Evolutionary conservation across 768 basidiomycete species (phyloP).

Genomic region (Lactarius indigo): DNA sequence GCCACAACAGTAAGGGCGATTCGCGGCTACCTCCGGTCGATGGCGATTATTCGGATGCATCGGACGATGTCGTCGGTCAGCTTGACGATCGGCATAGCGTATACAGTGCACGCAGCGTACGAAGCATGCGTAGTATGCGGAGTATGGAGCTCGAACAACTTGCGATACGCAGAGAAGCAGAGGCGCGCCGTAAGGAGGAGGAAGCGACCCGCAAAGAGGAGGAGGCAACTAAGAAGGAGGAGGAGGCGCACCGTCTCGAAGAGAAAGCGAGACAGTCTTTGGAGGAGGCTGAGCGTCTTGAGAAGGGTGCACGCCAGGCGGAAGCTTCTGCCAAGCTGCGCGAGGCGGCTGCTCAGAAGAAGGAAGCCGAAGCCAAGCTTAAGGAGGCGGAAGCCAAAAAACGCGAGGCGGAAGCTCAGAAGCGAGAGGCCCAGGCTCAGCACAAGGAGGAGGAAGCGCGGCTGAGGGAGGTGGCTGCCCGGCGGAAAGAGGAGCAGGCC

Average conservation of each 20-base stretch:
- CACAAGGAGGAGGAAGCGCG: slow-evolving; percentile 33
- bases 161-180: slow-evolving; percentile 22
- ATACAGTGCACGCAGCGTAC: slow-evolving; percentile 15
- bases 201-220: slow-evolving; percentile 34
- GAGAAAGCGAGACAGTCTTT: slow-evolving; percentile 26
- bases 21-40: slow-evolving; percentile 9
- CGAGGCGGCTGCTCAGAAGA: slow-evolving; percentile 22
- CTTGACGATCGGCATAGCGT: slow-evolving; percentile 22
- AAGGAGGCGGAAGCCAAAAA: slow-evolving; percentile 32
- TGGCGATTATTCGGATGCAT: slow-evolving; percentile 19
- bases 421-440: slow-evolving; percentile 34
- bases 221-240: slow-evolving; percentile 26
- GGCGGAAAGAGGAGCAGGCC: slow-evolving; percentile 31
- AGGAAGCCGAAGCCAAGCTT: slow-evolving; percentile 25
- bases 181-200: slow-evolving; percentile 26
- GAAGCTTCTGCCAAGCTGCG: slow-evolving; percentile 28
- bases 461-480: slow-evolving; percentile 34
- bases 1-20: slow-evolving; percentile 20
- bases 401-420: slow-evolving; percentile 35
- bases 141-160: slow-evolving; percentile 27
- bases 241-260: slow-evolving; percentile 27
- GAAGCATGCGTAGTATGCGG: slow-evolving; percentile 20
- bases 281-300: slow-evolving; percentile 25
- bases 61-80: slow-evolving; percentile 19
- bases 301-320: slow-evolving; percentile 26